Base-by-base conservation (phyloP, 495 filamentous ascomycete species). In the Penicillium psychrofluorescens region DNA sequence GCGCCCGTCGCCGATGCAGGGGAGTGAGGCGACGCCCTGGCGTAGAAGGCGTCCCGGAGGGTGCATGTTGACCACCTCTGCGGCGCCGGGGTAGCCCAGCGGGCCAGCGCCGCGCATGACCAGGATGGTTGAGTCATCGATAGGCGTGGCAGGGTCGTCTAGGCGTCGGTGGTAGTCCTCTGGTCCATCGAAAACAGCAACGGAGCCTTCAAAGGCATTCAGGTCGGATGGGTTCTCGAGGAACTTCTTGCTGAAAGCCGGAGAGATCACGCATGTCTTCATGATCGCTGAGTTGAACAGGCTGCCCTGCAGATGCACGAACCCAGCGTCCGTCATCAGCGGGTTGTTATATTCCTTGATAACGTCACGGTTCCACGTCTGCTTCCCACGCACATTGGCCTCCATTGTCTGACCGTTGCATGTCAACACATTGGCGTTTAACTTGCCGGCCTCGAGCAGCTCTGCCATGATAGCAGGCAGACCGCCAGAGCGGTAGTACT, bases 1-100 rank as follows among this genome's bases (percentile, higher is more conserved):
- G 53, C 78, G 56, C 12, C 78, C 68, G 50, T 82, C 75, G 36
- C 67, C 70, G 54, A 81, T 70, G 50, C 77, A 75, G 44, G 76
- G 71, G 13, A 80, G 55, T 27, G 64, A 76, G 48, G 70, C 66
- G 40, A 70, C 61, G 30, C 67, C 76, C 49, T 65, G 42, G 45
- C 66, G 66, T 29, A 79, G 46, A 0, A 77, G 60, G 31, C 62
- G 56, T 27, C 61, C 62, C 8, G 74, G 73, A 9, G 74, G 70
- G 28, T 73, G 72, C 75, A 78, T 78, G 51, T 77, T 78, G 4
- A 78, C 75, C 29, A 78, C 75, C 43, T 79, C 75, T 0, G 74
- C 72, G 6, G 74, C 73, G 7, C 75, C 75, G 10, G 75, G 75
- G 46, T 74, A 77, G 0, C 75, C 75, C 0, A 76, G 51, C 8